Base-by-base conservation (phyloP, 2,329 filamentous ascomycete genomes). In the Diaporthe longicolla region DNA sequence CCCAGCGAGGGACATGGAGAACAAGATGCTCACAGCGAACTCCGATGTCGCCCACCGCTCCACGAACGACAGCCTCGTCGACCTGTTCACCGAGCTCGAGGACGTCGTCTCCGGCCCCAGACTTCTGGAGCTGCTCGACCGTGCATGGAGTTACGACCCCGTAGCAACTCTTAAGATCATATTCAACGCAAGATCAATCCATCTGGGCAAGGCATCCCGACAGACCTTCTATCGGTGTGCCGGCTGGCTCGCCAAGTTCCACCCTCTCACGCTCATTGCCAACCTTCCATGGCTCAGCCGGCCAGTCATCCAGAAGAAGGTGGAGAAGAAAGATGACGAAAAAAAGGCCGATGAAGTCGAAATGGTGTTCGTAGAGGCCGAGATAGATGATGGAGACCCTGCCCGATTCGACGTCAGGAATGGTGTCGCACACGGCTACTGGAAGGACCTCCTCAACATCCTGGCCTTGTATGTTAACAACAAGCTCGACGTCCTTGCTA, bases 391-490 rank as follows among this genome's bases (percentile, higher is more conserved):
- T 8, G 80, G 84, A 21, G 83, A 84, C 10, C 73, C 77, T 0
- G 68, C 79, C 17, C 79, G 79, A 11, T 84, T 84, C 72, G 85
- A 89, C 52, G 83, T 88, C 21, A 80, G 81, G 59, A 79, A 88
- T 50, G 86, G 87, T 0, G 84, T 89, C 3, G 82, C 90, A 6
- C 90, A 91, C 69, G 89, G 90, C 0, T 91, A 91, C 80, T 92
- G 89, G 89, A 91, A 91, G 76, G 89, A 91, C 77, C 81, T 91
- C 4, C 81, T 91, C 3, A 91, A 91, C 76, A 83, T 91, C 3
- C 82, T 91, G 0, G 87, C 84, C 0, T 82, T 92, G 3, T 85
- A 86, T 0, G 87, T 84, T 32, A 86, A 89, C 68, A 81, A 83
- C 29, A 82, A 87, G 78, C 83, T 91, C 17, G 80, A 83, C 19